A percentile compares a stretch with the other conserved stretches of the same genome.
phyloP scores from a whole-genome alignment of 345 rosid species.

The Orychophragmus violaceus region DNA sequence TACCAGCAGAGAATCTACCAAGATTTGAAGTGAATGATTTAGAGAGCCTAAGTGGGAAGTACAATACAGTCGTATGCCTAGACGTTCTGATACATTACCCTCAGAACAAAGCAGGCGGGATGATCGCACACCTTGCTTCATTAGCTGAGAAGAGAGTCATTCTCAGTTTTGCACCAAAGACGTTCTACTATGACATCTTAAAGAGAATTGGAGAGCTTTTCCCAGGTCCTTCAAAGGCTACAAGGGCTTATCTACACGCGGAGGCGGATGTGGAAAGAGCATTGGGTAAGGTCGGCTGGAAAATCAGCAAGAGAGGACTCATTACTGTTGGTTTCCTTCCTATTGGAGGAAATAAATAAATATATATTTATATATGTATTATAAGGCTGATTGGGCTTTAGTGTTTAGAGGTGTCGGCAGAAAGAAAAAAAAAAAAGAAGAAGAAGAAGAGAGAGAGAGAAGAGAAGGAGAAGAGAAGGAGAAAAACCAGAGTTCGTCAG shows the following conservation, averaged over 20 bases:
- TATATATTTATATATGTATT: too few species aligned
- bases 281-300: conserved; percentile 82
- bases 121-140: conserved; percentile 93
- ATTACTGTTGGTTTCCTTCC: too few species aligned
- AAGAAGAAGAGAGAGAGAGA: too few species aligned
- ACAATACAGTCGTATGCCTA: conserved; percentile 75
- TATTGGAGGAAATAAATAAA: too few species aligned
- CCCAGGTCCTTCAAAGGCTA: conserved; percentile 97
- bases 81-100: conserved; percentile 96
- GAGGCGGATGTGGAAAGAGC: conserved; percentile 92
- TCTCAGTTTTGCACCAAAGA: conserved; percentile 91
- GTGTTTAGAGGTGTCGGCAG: too few species aligned
- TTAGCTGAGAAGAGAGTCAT: conserved; percentile 72
- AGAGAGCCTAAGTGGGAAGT: conserved; percentile 77
- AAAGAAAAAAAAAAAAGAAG: too few species aligned
- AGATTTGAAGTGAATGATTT: conserved; percentile 78
- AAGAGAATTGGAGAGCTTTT: conserved; percentile 90
- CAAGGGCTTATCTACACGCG: conserved; percentile 82
- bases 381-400: too few species aligned
- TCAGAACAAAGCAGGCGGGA: conserved; percentile 83
- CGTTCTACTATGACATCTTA: conserved; percentile 67
- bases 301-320: conserved; percentile 71
- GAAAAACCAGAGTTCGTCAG: too few species aligned
- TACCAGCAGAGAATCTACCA: conserved; percentile 40
- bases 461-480: too few species aligned